phyloP scores from a whole-genome alignment of 202 grass and related monocot genomes.

The Schoenoplectus triqueter region DNA sequence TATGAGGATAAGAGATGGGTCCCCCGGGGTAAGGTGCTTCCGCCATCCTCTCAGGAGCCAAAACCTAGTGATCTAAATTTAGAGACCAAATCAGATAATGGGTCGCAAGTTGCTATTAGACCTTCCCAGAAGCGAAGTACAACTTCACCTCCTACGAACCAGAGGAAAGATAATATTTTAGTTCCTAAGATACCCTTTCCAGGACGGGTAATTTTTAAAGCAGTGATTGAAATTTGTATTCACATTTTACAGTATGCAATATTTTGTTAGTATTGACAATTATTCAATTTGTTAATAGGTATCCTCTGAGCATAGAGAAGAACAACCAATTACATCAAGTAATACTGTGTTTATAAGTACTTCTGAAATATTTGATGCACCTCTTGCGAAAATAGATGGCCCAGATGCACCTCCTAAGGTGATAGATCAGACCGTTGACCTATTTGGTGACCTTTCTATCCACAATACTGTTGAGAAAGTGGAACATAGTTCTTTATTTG shows the following conservation, averaged over 20 bases:
- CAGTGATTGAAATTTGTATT: slow-evolving; percentile 1
- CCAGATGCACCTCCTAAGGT: slow-evolving; percentile 58
- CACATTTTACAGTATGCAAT: slow-evolving; percentile 28
- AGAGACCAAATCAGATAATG: slow-evolving; percentile 37
- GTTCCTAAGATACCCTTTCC: slow-evolving; percentile 44
- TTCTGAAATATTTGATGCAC: slow-evolving; percentile 47
- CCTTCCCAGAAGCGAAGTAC: slow-evolving; percentile 18
- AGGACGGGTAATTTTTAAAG: slow-evolving; percentile 19
- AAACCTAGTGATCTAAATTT: slow-evolving; percentile 25
- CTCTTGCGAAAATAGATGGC: slow-evolving; percentile 38
- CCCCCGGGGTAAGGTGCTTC: slow-evolving; percentile 46
- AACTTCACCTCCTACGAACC: slow-evolving; percentile 11
- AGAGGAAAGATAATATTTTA: slow-evolving; percentile 30
- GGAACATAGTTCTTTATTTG: slow-evolving; percentile 59
- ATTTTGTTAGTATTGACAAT: background rate
- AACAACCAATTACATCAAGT: slow-evolving; percentile 50
- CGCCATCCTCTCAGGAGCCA: slow-evolving; percentile 23
- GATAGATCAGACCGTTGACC: slow-evolving; percentile 81
- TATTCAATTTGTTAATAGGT: slow-evolving; percentile 54
- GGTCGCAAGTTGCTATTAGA: slow-evolving; percentile 23
- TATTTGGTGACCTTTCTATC: slow-evolving; percentile 83
- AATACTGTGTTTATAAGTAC: slow-evolving; percentile 43
- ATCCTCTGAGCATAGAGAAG: slow-evolving; percentile 57
- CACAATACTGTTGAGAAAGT: slow-evolving; percentile 53
- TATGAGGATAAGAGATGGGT: slow-evolving; percentile 99